These are phyloP conservation scores for Saksenaea vasiformis DNA, from an alignment of 371 early-diverging fungal species.

Conservation along the genomic window DNA sequence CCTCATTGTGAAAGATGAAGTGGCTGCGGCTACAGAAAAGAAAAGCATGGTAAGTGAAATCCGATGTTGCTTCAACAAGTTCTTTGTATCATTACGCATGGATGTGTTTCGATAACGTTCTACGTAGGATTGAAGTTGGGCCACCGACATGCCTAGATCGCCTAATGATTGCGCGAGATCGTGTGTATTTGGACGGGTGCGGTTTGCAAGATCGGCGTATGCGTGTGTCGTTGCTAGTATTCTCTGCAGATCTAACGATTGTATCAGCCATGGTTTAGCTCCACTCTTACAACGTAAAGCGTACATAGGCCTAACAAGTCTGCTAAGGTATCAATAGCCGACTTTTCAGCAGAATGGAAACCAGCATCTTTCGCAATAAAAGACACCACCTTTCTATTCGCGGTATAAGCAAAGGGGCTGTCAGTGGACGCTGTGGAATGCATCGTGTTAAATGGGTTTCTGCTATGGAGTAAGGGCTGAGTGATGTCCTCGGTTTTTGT, in stretches of 20 bases:
- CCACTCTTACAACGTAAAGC: conserved; percentile 5
- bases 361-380: conserved; percentile 46
- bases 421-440: neutral
- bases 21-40: neutral
- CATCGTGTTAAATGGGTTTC: neutral
- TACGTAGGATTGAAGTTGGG: conserved; percentile 38
- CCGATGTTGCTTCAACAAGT: conserved; percentile 16
- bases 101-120: conserved; percentile 9
- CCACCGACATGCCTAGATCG: conserved; percentile 29
- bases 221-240: conserved; percentile 46
- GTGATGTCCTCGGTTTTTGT: too few relatives aligned
- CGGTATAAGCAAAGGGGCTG: neutral
- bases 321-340: conserved; percentile 47
- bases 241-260: conserved; percentile 49
- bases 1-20: conserved; percentile 1
- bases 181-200: conserved; percentile 53
- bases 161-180: conserved; percentile 53
- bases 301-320: conserved; percentile 51
- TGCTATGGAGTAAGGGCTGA: too few relatives aligned
- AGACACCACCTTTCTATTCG: conserved; percentile 25
- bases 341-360: conserved; percentile 48
- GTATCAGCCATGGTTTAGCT: neutral
- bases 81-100: conserved; percentile 21
- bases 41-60: neutral
- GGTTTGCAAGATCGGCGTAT: conserved; percentile 56